Base-by-base conservation (phyloP, 2,329 filamentous ascomycete genomes). In the Aureobasidium sp. region DNA sequence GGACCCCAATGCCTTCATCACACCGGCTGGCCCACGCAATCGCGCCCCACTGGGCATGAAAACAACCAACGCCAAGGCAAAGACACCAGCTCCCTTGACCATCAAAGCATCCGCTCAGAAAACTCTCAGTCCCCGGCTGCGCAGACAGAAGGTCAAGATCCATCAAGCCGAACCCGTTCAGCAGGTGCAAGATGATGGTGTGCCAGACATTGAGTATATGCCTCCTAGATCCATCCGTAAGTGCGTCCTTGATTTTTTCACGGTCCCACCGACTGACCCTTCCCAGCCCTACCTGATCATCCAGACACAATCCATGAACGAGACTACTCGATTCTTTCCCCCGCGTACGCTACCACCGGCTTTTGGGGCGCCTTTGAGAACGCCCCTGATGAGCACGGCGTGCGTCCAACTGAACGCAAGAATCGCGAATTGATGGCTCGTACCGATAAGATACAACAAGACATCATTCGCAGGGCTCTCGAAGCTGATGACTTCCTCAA, bases 1-100 rank as follows among this genome's bases (percentile, higher is more conserved):
- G 65, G 81, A 84, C 68, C 85, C 83, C 69, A 82, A 84, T 75
- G 83, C 82, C 37, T 86, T 95, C 69, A 78, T 89, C 59, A 97
- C 93, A 27, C 93, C 93, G 36, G 81, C 89, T 70, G 89, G 91
- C 61, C 82, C 86, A 57, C 85, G 86, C 63, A 86, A 80, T 63
- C 86, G 93, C 69, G 91, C 92, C 39, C 89, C 91, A 13, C 78
- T 99, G 52, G 93, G 93, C 37, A 88, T 90, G 80, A 99, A 99
- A 76, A 97, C 93, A 1, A 97, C 94, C 58, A 99, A 99, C 74
- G 91, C 90, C 59, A 97, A 96, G 78, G 83, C 87, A 63, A 86
- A 88, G 65, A 86, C 86, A 4, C 83, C 34, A 15, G 66, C 64
- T 13, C 62, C 62, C 25, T 39, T 86, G 83, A 36, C 87, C 86